Conservation (phyloP, 176 grass and related monocot genomes). For the Triticum urartu region DNA sequence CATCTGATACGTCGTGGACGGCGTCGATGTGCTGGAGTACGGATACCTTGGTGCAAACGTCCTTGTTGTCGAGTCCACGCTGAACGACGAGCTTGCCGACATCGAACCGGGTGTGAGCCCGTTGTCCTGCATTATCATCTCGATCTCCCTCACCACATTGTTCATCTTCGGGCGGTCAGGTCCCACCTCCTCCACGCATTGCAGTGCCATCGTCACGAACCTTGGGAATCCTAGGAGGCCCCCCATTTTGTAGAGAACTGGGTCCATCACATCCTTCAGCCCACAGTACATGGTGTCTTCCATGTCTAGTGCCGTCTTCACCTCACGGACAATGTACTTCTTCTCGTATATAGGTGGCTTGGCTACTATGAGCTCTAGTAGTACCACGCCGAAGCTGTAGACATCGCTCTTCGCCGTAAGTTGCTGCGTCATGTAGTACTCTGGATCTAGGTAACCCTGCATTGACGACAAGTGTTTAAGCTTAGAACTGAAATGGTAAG, state of each 20-base stretch:
- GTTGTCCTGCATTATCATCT: slow-evolving; percentile 60
- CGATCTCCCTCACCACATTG: slow-evolving; percentile 60
- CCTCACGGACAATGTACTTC: slow-evolving; percentile 62
- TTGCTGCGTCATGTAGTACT: slow-evolving; percentile 85
- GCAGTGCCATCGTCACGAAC: slow-evolving; percentile 59
- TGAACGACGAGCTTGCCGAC: slow-evolving; percentile 48
- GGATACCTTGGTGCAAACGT: slow-evolving; percentile 19
- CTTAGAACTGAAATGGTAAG: not conserved
- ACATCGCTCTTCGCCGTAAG: slow-evolving; percentile 87
- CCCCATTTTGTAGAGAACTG: slow-evolving; percentile 35
- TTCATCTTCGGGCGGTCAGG: slow-evolving; percentile 56
- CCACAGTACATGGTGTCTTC: slow-evolving; percentile 43
- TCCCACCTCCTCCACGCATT: slow-evolving; percentile 39
- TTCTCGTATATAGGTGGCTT: slow-evolving; percentile 53
- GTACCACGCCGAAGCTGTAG: slow-evolving; percentile 81
- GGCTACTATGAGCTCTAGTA: slow-evolving; percentile 69
- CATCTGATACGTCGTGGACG: slow-evolving; percentile 32
- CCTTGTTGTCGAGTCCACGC: slow-evolving; percentile 12
- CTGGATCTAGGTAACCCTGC: slow-evolving; percentile 89
- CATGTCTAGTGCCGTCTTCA: slow-evolving; percentile 57
- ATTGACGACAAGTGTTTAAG: not conserved
- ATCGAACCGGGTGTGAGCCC: slow-evolving; percentile 41
- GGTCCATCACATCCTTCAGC: slow-evolving; percentile 74
- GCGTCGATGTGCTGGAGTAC: slow-evolving; percentile 39
- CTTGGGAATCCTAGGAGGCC: slow-evolving; percentile 40